Base-by-base conservation (phyloP, 1,284 basidiomycete species). In the Trametes sp. region DNA sequence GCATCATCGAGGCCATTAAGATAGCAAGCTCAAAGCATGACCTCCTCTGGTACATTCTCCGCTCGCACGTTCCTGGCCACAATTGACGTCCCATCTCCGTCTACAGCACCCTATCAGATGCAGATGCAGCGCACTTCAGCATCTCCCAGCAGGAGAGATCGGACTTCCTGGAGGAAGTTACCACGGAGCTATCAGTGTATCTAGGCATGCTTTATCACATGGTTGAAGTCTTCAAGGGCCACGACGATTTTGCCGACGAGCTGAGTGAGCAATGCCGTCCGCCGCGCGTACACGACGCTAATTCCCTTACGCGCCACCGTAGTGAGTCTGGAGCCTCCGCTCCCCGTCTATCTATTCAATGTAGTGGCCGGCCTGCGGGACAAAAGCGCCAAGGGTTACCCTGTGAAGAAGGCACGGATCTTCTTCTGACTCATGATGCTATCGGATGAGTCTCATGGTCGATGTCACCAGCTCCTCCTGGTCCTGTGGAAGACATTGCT, bases 401-500 rank as follows among this genome's bases (percentile, higher is more conserved):
- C 96, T 0, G 93, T 97, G 68, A 98, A 98, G 80, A 98, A 98
- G 85, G 94, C 93, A 64, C 41, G 62, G 50, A 45, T 57, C 58
- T 64, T 64, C 49, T 62, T 59, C 51, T 59, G 63, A 61, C 63
- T 61, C 66, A 55, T 58, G 59, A 56, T 59, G 45, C 44, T 63
- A 65, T 65, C 66, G 52, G 61, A 67, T 60, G 38, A 66, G 74
- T 57, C 49, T 57, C 38, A 54, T 59, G 46, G 23, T 44, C 62
- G 59, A 61, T 52, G 42, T 61, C 36, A 52, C 44, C 73, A 96
- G 94, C 85, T 99, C 3, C 85, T 99, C 19, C 85, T 99, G n/a
- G 86, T 99, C 1, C 81, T 98, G 1, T 99, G 98, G 98, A 99
- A 99, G 78, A 90, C 94, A 0, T 79, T 99, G 31, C 82, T 99